These are phyloP conservation scores for Rhizopogon vesiculosus DNA, from an alignment of 768 basidiomycete genomes.

Conservation along the genomic window DNA sequence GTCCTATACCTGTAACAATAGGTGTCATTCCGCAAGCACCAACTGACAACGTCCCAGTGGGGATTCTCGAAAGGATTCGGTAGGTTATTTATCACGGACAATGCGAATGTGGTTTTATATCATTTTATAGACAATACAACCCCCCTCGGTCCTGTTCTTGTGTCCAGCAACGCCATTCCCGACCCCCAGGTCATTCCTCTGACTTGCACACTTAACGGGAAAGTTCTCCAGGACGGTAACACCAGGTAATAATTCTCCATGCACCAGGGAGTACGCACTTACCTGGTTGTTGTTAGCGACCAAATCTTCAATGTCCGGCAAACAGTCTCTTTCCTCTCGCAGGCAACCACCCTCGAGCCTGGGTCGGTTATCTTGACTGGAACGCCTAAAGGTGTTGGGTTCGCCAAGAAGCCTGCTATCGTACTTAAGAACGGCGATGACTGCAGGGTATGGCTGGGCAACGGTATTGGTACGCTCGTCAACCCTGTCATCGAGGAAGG, in stretches of 20 bases:
- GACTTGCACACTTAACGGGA: slow-evolving; percentile 62
- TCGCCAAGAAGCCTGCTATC: slow-evolving; percentile 62
- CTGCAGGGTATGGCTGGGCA: slow-evolving; percentile 61
- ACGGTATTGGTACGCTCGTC: slow-evolving; percentile 74
- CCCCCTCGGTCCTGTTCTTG: slow-evolving; percentile 79
- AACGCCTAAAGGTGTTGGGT: slow-evolving; percentile 81
- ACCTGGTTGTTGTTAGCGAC: slow-evolving; percentile 39
- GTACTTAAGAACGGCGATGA: slow-evolving; percentile 74
- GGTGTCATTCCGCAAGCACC: slow-evolving; percentile 82
- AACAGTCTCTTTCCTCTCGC: slow-evolving; percentile 77
- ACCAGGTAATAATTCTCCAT: slow-evolving; percentile 46
- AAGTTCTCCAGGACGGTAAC: slow-evolving; percentile 67
- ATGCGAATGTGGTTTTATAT: neutral
- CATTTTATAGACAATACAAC: slow-evolving; percentile 31
- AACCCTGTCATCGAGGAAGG: slow-evolving; percentile 76
- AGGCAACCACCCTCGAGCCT: slow-evolving; percentile 77
- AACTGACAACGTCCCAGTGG: slow-evolving; percentile 82
- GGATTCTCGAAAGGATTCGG: slow-evolving; percentile 86
- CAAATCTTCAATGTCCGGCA: slow-evolving; percentile 79
- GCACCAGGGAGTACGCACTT: neutral
- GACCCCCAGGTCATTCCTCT: slow-evolving; percentile 65
- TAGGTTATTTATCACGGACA: slow-evolving; percentile 20
- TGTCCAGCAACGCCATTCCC: slow-evolving; percentile 56
- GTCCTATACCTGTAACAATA: slow-evolving; percentile 15
- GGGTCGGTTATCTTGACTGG: slow-evolving; percentile 83